These are phyloP conservation scores for Exophiala bonariae DNA, from an alignment of 2,329 filamentous ascomycete genomes.

Conservation along the genomic window DNA sequence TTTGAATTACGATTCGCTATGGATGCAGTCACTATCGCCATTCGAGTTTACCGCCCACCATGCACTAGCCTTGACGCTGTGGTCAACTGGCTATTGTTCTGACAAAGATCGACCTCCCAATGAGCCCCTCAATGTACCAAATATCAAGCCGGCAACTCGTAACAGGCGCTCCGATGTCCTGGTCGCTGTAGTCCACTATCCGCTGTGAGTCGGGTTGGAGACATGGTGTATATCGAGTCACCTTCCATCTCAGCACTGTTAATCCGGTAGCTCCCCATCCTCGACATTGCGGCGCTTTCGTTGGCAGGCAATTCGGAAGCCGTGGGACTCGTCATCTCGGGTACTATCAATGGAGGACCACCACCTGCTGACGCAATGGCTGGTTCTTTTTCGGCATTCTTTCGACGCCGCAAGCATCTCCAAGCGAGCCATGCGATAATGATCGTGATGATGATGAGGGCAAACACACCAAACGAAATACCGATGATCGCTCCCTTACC, in stretches of 20 bases:
- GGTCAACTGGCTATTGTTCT: too few species aligned
- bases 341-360: conserved; percentile 4
- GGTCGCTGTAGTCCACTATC: conserved; percentile 18
- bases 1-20: too few species aligned
- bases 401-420: conserved; percentile 5
- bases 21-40: too few species aligned
- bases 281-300: conserved; percentile 11
- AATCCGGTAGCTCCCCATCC: not conserved
- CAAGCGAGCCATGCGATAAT: conserved; percentile 8
- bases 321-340: conserved; percentile 20
- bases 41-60: too few species aligned
- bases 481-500: conserved; percentile 20
- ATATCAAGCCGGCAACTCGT: conserved; percentile 19
- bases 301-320: conserved; percentile 26
- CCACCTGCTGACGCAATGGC: not conserved
- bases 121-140: too few species aligned
- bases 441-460: conserved; percentile 6
- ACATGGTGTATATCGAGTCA: conserved; percentile 3
- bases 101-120: too few species aligned
- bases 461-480: conserved; percentile 15
- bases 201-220: conserved; percentile 10
- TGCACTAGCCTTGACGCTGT: too few species aligned
- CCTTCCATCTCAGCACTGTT: conserved; percentile 16
- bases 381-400: conserved; percentile 1
- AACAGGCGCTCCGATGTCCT: conserved; percentile 18